Evolutionary conservation across 164 flowering plant species (phyloP), one percentile per base, ranked within the genome.

Genomic region (Magnolia kwangsiensis): DNA sequence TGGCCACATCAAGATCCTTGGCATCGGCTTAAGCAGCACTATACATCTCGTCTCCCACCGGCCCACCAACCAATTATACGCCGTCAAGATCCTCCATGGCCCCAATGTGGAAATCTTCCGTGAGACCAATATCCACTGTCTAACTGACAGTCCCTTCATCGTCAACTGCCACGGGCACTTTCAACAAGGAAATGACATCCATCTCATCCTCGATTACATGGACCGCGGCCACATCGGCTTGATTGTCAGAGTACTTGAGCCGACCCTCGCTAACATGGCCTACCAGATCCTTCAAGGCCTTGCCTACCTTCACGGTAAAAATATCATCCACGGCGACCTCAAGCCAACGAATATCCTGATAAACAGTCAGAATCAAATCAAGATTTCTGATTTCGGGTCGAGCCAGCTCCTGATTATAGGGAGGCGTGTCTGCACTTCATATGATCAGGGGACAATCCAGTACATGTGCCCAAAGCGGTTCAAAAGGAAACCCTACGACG

Each of bases 41-140:
- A 2, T 31, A 1, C 5, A 31, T 31, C 37, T 31, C 5, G 37
- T 31, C 37, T 2, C 2, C 2, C 1, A 31, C 37, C 37, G 5
- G 4, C 86, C 86, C 13, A 85, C 90, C 37, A 75, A 79, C 18
- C 80, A 69, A 7, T 2, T 76, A 58, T 92, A 83, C 79, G 98
- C 97, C 11, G 87, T 94, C 37, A 94, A 94, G 69, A 96, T 94
- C 1, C 92, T 94, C 71, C 82, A 90, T 82, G 97, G 96, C 2
- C 77, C 81, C 82, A 96, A 88, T 80, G 97, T 1, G 96, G 91
- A 51, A 50, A 94, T 94, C 88, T 82, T 86, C 73, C 86, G 93
- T 0, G 96, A 91, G 77, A 88, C 91, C 87, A 86, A 89, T 86
- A 92, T 94, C 86, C 90, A 91, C 27, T 83, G 92, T 1, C 85